Conservation (phyloP, 768 basidiomycete species). For the Russula abietina region DNA sequence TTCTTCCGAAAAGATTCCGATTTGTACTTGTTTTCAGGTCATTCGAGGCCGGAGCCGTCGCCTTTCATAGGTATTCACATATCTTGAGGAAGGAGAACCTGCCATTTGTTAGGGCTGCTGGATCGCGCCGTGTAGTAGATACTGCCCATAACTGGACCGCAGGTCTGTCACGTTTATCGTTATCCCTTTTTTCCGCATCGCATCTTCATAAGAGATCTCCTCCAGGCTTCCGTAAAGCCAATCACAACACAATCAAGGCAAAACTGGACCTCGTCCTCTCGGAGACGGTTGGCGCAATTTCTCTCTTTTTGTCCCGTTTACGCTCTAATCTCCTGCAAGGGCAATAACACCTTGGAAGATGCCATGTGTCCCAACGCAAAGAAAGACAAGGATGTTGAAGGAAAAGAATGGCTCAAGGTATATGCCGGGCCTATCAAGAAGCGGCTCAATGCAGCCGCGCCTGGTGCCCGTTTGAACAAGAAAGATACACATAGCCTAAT, state of each 20-base stretch:
- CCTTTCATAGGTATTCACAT: slow-evolving; percentile 49
- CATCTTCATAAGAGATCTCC: not conserved
- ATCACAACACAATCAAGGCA: slow-evolving; percentile 41
- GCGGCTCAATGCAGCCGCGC: slow-evolving; percentile 55
- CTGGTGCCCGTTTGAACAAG: slow-evolving; percentile 53
- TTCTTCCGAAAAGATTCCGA: not conserved
- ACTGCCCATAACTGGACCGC: slow-evolving; percentile 66
- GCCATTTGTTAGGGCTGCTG: slow-evolving; percentile 51
- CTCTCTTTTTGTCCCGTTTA: not conserved
- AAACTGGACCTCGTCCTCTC: slow-evolving; percentile 50
- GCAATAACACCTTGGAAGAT: slow-evolving; percentile 65
- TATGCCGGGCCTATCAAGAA: slow-evolving; percentile 52
- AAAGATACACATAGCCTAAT: slow-evolving; percentile 56
- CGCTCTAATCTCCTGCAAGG: slow-evolving; percentile 16
- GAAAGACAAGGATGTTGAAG: slow-evolving; percentile 39
- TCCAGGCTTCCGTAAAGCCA: slow-evolving; percentile 57
- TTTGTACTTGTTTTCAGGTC: slow-evolving; percentile 33
- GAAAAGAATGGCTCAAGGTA: slow-evolving; percentile 46
- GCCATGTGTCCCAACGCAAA: slow-evolving; percentile 56
- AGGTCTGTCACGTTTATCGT: slow-evolving; percentile 36
- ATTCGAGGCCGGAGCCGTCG: slow-evolving; percentile 45
- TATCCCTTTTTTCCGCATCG: not conserved
- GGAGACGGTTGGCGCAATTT: slow-evolving; percentile 41
- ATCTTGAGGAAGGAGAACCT: slow-evolving; percentile 40
- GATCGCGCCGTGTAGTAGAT: slow-evolving; percentile 52